phyloP scores from a whole-genome alignment of 768 basidiomycete genomes.

The Leucocoprinus leucothites region DNA sequence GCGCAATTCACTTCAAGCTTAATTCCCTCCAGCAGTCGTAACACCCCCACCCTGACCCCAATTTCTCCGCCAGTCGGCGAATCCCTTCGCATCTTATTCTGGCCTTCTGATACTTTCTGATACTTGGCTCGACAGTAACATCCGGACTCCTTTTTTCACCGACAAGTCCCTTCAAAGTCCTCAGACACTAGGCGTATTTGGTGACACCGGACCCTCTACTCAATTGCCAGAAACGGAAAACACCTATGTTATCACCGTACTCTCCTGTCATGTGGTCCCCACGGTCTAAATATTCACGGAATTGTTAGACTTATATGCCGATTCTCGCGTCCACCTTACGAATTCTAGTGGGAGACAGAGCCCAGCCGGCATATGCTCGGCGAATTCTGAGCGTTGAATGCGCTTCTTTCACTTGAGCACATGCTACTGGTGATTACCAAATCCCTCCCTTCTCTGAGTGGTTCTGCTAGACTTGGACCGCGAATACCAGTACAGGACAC shows the following conservation, averaged over 20 bases:
- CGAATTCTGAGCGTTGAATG: slow-evolving; percentile 1
- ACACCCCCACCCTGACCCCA: neutral
- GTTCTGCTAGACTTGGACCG: neutral
- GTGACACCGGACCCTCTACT: too few relatives aligned
- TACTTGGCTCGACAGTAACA: too few relatives aligned
- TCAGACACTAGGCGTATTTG: neutral
- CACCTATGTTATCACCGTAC: neutral
- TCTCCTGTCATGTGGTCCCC: slow-evolving; percentile 13
- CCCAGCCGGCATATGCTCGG: slow-evolving; percentile 18
- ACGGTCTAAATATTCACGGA: slow-evolving; percentile 15
- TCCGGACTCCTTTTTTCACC: too few relatives aligned
- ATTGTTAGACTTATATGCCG: slow-evolving; percentile 11
- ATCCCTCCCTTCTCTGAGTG: neutral
- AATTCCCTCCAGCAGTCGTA: too few relatives aligned
- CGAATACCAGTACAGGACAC: too few relatives aligned
- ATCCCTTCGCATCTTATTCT: neutral
- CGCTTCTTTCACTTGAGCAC: neutral
- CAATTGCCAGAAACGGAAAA: too few relatives aligned
- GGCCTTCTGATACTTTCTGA: neutral
- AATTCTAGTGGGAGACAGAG: too few relatives aligned
- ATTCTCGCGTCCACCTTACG: too few relatives aligned
- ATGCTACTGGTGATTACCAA: neutral
- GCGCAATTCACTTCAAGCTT: too few relatives aligned
- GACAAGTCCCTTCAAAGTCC: neutral
- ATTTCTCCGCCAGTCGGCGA: neutral